Evolutionary conservation across 23 red algal species (phyloP).

Genomic region (Rhodosorus marinus): DNA sequence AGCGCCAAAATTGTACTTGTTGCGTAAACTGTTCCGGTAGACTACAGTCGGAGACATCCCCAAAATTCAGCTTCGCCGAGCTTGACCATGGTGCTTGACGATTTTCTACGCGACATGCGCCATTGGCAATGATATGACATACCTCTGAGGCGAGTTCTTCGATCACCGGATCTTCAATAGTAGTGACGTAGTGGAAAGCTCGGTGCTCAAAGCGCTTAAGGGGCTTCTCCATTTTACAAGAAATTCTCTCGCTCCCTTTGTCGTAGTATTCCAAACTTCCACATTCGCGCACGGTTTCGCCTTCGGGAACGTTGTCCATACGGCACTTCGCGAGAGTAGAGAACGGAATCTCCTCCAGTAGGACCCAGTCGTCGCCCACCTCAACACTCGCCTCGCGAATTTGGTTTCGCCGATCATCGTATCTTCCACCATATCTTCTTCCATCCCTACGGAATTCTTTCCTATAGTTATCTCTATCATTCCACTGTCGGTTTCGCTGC

Average conservation of each 20-base stretch:
- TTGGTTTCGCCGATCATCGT: constrained; percentile 59
- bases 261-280: constrained; percentile 74
- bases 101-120: no score
- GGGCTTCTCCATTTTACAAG: constrained; percentile 24
- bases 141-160: constrained; percentile 28
- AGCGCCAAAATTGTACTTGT: constrained; percentile 64
- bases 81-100: no score
- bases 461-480: background rate
- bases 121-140: no score
- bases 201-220: constrained; percentile 31
- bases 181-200: constrained; percentile 46
- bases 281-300: constrained; percentile 31
- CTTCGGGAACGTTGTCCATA: constrained; percentile 6
- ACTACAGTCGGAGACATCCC: no score
- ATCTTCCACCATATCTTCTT: constrained; percentile 25
- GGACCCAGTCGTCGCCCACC: constrained; percentile 46
- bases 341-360: constrained; percentile 52
- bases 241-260: constrained; percentile 52
- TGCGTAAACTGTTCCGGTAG: constrained; percentile 56
- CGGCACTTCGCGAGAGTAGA: constrained; percentile 42
- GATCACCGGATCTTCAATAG: constrained; percentile 81
- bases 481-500: constrained; percentile 2
- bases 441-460: constrained; percentile 9
- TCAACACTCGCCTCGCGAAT: constrained; percentile 46
- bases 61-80: no score